These are phyloP conservation scores for Elsinoe ampelina DNA, from an alignment of 2,329 filamentous ascomycete genomes.

Conservation along the genomic window DNA sequence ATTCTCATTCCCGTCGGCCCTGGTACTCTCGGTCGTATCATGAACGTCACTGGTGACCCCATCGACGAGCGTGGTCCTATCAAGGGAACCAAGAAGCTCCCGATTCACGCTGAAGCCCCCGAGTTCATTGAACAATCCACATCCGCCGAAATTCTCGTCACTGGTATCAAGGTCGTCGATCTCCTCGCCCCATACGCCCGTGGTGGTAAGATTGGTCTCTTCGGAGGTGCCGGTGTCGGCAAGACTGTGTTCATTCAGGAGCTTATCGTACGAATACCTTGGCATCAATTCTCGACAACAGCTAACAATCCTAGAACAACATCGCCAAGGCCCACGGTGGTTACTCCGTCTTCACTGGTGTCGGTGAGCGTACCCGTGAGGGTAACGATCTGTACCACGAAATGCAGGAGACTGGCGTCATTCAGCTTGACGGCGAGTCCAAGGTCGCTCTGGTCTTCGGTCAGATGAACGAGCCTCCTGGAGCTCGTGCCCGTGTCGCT, in stretches of 20 bases:
- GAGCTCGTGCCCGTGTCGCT: conserved; percentile 98
- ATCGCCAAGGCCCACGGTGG: conserved; percentile 99
- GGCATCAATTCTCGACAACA: conserved; percentile 4
- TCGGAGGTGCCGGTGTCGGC: conserved; percentile 99
- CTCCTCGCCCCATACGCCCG: conserved; percentile 96
- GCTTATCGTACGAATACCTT: conserved; percentile 61
- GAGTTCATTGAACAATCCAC: conserved; percentile 94
- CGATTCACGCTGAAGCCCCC: conserved; percentile 93
- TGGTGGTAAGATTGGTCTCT: conserved; percentile 99
- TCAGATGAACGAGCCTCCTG: conserved; percentile 99
- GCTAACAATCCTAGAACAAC: conserved; percentile 62
- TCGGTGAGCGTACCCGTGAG: conserved; percentile 99
- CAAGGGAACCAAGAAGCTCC: conserved; percentile 77
- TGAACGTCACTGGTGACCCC: conserved; percentile 99
- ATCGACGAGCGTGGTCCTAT: conserved; percentile 99
- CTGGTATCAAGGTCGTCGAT: conserved; percentile 99
- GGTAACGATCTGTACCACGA: conserved; percentile 99
- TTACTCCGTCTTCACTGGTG: conserved; percentile 99
- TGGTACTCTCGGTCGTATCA: conserved; percentile 93
- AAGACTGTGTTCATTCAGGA: conserved; percentile 99
- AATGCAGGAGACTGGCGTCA: conserved; percentile 99
- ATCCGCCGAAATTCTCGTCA: conserved; percentile 89
- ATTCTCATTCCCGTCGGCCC: conserved; percentile 95
- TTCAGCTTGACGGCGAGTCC: conserved; percentile 97
- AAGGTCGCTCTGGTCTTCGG: conserved; percentile 99